These are phyloP conservation scores for Suillus subalutaceus DNA, from an alignment of 768 basidiomycete species.

Conservation along the genomic window DNA sequence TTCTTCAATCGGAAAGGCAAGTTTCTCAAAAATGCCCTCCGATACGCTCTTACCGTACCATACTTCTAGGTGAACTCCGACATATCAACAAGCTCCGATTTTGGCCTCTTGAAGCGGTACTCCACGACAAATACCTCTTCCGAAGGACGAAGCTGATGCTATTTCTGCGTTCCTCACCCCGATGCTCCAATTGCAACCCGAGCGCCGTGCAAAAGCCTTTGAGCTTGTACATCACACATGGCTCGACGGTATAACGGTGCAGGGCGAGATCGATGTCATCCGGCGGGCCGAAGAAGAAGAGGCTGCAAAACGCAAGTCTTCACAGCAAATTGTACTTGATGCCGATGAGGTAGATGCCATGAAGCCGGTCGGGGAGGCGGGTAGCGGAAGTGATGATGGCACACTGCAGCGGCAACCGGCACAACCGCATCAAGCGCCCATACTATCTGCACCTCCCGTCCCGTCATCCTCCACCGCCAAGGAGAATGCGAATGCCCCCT, in stretches of 20 bases:
- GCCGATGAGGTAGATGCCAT: constrained; percentile 55
- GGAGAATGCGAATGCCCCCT: constrained; percentile 16
- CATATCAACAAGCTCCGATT: constrained; percentile 93
- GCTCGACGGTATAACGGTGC: constrained; percentile 83
- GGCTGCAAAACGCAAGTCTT: constrained; percentile 22
- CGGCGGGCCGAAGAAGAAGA: constrained; percentile 63
- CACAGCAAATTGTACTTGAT: constrained; percentile 19
- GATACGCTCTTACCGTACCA: neutral
- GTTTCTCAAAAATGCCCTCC: constrained; percentile 19
- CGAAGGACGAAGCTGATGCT: constrained; percentile 76
- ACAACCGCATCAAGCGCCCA: constrained; percentile 30
- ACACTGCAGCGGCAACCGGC: neutral
- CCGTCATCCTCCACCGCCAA: constrained; percentile 24
- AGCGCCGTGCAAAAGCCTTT: constrained; percentile 84
- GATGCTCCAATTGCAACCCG: constrained; percentile 89
- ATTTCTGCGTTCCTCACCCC: constrained; percentile 83
- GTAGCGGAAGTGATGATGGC: constrained; percentile 12
- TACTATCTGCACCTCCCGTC: constrained; percentile 35
- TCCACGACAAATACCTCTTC: constrained; percentile 96
- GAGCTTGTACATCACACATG: constrained; percentile 87
- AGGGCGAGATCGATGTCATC: constrained; percentile 88
- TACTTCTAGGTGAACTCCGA: constrained; percentile 70
- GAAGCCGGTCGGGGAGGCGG: constrained; percentile 59
- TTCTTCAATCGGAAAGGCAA: constrained; percentile 96
- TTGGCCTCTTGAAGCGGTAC: constrained; percentile 82